These are phyloP conservation scores for Lentinus polychrous DNA, from an alignment of 1,284 basidiomycete genomes.

Conservation along the genomic window DNA sequence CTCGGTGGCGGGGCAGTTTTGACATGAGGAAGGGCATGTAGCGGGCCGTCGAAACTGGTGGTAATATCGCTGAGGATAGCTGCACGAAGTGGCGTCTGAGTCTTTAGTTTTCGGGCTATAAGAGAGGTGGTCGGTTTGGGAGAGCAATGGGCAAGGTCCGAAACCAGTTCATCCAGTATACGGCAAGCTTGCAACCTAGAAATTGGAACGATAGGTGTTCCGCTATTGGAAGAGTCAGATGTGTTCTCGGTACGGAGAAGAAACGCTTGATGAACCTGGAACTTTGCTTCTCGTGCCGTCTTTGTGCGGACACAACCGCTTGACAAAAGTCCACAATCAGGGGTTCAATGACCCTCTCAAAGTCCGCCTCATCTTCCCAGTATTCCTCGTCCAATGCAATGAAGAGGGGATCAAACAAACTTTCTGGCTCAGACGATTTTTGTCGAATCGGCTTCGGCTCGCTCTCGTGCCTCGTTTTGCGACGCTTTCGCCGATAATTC, in stretches of 20 bases:
- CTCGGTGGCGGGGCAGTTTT: conserved; percentile 10
- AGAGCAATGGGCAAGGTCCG: neutral
- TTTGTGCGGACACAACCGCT: conserved; percentile 1
- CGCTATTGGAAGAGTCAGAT: conserved; percentile 3
- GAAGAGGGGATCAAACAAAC: conserved; percentile 3
- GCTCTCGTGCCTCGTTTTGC: conserved; percentile 1
- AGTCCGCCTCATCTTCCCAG: conserved; percentile 12
- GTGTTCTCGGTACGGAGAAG: neutral
- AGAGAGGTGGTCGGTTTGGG: conserved; percentile 5
- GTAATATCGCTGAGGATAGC: conserved; percentile 10
- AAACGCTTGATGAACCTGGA: neutral
- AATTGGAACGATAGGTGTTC: conserved; percentile 11
- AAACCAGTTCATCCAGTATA: conserved; percentile 9
- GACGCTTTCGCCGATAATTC: conserved; percentile 4
- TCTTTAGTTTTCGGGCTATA: conserved; percentile 12
- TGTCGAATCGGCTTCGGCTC: neutral
- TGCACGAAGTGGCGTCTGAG: conserved; percentile 16
- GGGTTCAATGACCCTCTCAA: conserved; percentile 19
- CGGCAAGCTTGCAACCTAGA: conserved; percentile 11
- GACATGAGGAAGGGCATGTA: conserved; percentile 14
- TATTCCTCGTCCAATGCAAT: conserved; percentile 4
- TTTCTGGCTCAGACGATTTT: neutral
- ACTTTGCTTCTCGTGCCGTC: neutral
- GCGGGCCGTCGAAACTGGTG: conserved; percentile 8
- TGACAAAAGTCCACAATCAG: conserved; percentile 14